phyloP scores from a whole-genome alignment of 352 stramenopile species.

The Phytopythium aichiense region DNA sequence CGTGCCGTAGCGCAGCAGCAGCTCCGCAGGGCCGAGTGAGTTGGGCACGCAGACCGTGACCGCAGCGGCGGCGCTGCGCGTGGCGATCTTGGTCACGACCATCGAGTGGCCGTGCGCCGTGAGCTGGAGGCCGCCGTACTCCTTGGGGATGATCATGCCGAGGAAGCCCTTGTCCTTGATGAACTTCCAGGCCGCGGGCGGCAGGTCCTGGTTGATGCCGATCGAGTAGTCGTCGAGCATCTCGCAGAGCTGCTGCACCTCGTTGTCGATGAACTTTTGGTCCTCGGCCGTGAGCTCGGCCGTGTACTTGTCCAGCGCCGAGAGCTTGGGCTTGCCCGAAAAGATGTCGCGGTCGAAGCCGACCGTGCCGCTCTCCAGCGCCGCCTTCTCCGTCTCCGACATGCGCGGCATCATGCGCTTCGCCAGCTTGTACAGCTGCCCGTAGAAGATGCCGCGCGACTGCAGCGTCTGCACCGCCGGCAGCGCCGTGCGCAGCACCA shows the following conservation, averaged over 20 bases:
- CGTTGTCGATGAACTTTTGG: conserved; percentile 94
- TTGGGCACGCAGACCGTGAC: conserved; percentile 97
- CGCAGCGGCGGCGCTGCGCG: conserved; percentile 86
- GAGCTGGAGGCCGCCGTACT: conserved; percentile 92
- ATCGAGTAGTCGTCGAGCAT: conserved; percentile 96
- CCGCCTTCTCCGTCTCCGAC: conserved; percentile 94
- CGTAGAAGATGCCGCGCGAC: conserved; percentile 77
- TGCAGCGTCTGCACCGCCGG: conserved; percentile 55
- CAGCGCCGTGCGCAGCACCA: conserved; percentile 23
- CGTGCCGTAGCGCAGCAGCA: conserved; percentile 95
- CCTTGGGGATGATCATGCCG: conserved; percentile 98
- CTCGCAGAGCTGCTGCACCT: conserved; percentile 94
- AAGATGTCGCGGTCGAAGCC: conserved; percentile 99
- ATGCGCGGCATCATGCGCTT: conserved; percentile 96
- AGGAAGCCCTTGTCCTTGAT: conserved; percentile 97
- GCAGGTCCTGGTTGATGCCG: conserved; percentile 89
- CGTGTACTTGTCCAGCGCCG: conserved; percentile 93
- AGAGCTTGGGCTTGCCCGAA: conserved; percentile 88
- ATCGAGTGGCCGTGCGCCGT: conserved; percentile 88
- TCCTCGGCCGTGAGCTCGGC: conserved; percentile 92
- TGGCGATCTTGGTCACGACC: conserved; percentile 93
- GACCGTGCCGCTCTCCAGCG: conserved; percentile 93
- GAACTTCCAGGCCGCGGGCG: conserved; percentile 92
- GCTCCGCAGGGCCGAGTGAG: conserved; percentile 94
- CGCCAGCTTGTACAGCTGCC: conserved; percentile 90